Conservation (phyloP, 768 basidiomycete species). For the Pisolithus tinctorius region DNA sequence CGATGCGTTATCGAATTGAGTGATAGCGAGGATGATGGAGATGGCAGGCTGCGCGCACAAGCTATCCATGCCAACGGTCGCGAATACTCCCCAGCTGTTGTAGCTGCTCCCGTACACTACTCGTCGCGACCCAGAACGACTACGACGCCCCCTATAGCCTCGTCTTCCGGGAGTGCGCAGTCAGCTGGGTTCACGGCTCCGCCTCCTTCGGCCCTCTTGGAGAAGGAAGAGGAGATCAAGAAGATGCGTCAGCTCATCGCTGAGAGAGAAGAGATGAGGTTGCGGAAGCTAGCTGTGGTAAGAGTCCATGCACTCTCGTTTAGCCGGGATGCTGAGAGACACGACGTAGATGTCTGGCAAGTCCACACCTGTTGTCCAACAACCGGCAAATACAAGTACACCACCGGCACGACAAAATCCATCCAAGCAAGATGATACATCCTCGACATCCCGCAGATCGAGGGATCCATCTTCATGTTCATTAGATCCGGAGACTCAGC, state of each 20-base stretch:
- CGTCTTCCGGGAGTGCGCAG: conserved; percentile 14
- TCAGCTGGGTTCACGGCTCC: conserved; percentile 13
- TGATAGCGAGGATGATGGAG: conserved; percentile 68
- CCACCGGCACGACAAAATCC: conserved; percentile 3
- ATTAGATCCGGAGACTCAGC: conserved; percentile 6
- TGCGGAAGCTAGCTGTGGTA: conserved; percentile 45
- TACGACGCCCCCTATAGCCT: conserved; percentile 15
- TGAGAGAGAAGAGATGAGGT: conserved; percentile 38
- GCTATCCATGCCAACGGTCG: conserved; percentile 18
- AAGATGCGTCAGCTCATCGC: conserved; percentile 69
- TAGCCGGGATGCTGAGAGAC: conserved; percentile 8
- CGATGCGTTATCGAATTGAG: conserved; percentile 75
- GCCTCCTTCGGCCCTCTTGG: conserved; percentile 45
- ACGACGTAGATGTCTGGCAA: conserved; percentile 23
- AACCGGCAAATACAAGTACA: conserved; percentile 4
- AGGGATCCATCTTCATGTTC: conserved; percentile 2
- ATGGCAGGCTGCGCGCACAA: conserved; percentile 24
- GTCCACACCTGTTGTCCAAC: conserved; percentile 13
- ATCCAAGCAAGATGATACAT: conserved; percentile 23
- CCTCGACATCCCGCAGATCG: conserved; percentile 1
- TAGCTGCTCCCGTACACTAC: conserved; percentile 6
- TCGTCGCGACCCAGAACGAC: conserved; percentile 11
- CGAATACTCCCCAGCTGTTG: conserved; percentile 19
- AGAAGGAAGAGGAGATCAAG: conserved; percentile 69
- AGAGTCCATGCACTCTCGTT: conserved; percentile 13